Percentiles rank a stretch among this genome's conserved stretches.
These are phyloP conservation scores for Fomitopsis pinicola DNA, from an alignment of 1,284 basidiomycete genomes.

Conservation along the genomic window DNA sequence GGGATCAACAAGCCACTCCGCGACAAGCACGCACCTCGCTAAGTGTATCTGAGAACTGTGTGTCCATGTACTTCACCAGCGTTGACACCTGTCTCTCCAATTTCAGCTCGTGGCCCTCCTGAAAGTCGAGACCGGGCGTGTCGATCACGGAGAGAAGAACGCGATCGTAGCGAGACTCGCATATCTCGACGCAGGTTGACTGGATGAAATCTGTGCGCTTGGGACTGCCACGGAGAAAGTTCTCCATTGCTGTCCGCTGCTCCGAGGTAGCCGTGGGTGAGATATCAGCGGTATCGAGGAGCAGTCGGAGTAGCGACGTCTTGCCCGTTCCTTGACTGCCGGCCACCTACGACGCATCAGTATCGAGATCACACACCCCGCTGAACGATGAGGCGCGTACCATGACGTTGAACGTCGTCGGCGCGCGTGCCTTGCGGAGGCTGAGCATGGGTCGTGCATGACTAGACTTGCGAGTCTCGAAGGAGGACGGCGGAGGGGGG, in stretches of 20 bases:
- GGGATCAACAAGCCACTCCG: neutral
- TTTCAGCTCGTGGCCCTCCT: conserved; percentile 64
- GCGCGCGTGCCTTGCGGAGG: conserved; percentile 55
- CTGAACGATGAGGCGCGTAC: conserved; percentile 34
- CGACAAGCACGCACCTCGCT: conserved; percentile 54
- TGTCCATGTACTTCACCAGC: conserved; percentile 71
- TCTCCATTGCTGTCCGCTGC: conserved; percentile 57
- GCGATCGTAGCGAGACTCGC: conserved; percentile 74
- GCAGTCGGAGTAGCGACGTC: conserved; percentile 63
- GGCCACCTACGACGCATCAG: conserved; percentile 48
- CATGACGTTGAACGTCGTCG: conserved; percentile 82
- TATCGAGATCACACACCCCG: neutral
- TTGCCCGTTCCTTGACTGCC: conserved; percentile 78
- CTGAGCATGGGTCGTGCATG: conserved; percentile 34
- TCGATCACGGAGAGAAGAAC: conserved; percentile 74
- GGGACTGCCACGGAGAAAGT: conserved; percentile 52
- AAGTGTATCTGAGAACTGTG: conserved; percentile 78
- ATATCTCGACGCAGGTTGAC: conserved; percentile 69
- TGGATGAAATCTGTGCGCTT: conserved; percentile 59
- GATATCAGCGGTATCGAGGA: conserved; percentile 73
- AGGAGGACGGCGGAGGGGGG: conserved; percentile 52
- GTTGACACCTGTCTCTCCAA: conserved; percentile 70
- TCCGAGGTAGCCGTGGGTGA: conserved; percentile 66
- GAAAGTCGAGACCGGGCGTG: conserved; percentile 76
- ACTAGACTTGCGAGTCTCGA: conserved; percentile 43